These are phyloP conservation scores for Telfairia occidentalis DNA, from an alignment of 331 rosid genomes.

Conservation along the genomic window DNA sequence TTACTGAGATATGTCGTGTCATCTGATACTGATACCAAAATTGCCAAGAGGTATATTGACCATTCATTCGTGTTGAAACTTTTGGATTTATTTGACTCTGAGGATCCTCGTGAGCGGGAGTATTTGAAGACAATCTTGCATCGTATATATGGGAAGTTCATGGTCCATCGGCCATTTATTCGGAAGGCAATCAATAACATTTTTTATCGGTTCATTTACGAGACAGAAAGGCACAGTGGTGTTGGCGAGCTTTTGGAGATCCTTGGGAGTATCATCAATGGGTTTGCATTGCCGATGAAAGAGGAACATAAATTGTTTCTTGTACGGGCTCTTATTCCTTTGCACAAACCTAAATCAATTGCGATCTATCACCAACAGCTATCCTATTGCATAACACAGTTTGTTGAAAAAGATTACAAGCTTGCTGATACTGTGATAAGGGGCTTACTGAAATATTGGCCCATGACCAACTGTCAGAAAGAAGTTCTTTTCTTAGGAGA, in stretches of 20 bases:
- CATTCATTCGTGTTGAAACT: conserved; percentile 82
- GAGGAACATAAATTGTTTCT: conserved; percentile 95
- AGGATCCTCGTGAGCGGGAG: conserved; percentile 92
- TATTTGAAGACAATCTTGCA: conserved; percentile 85
- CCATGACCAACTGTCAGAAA: conserved; percentile 79
- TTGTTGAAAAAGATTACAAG: conserved; percentile 92
- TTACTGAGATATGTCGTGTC: conserved; percentile 87
- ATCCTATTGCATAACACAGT: conserved; percentile 86
- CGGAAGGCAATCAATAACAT: conserved; percentile 89
- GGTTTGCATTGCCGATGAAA: conserved; percentile 94
- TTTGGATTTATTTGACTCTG: conserved; percentile 82
- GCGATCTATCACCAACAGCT: conserved; percentile 76
- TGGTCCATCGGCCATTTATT: conserved; percentile 92
- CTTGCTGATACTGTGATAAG: conserved; percentile 79
- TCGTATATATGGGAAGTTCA: conserved; percentile 88
- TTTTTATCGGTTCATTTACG: conserved; percentile 79
- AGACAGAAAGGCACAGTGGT: conserved; percentile 85
- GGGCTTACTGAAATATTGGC: conserved; percentile 95
- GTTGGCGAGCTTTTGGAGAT: conserved; percentile 94
- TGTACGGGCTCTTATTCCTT: conserved; percentile 81
- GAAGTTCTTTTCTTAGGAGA: conserved; percentile 95
- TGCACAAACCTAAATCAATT: conserved; percentile 83
- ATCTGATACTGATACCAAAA: conserved; percentile 89
- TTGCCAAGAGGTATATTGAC: conserved; percentile 82
- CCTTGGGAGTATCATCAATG: conserved; percentile 91